A percentile compares a stretch with the other conserved stretches of the same genome.
Conservation (phyloP, 73 alveolate species). For the Paramecium pentaurelia region DNA sequence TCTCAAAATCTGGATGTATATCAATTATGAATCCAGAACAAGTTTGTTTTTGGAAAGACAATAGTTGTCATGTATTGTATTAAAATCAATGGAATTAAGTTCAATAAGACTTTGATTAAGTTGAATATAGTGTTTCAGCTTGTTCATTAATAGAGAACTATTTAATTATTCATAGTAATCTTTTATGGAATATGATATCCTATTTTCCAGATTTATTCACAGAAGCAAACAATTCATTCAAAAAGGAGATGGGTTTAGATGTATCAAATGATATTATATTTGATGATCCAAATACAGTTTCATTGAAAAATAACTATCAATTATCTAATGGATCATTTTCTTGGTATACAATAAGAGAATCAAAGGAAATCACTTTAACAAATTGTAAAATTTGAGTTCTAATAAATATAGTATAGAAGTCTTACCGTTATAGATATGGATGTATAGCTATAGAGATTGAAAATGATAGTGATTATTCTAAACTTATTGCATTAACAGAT, state of each 20-base stretch:
- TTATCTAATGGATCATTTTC: not conserved
- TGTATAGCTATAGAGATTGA: slow-evolving; percentile 4
- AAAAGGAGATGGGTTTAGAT: not conserved
- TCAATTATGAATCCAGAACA: not conserved
- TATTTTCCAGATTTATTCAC: not conserved
- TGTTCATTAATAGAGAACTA: not conserved
- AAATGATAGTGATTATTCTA: not conserved
- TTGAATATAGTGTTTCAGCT: slow-evolving; percentile 7
- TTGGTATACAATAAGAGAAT: not conserved
- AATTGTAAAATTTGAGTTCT: not conserved
- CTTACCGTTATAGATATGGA: not conserved
- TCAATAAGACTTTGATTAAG: not conserved
- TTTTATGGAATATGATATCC: not conserved
- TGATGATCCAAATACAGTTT: not conserved
- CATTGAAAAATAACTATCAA: not conserved
- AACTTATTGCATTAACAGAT: not conserved
- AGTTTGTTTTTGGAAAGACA: not conserved
- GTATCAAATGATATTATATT: not conserved
- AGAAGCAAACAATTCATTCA: not conserved
- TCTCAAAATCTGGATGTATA: slow-evolving; percentile 23
- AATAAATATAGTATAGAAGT: not conserved
- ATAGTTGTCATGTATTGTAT: not conserved
- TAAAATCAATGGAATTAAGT: not conserved
- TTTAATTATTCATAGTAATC: not conserved
- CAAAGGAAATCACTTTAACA: not conserved